Evolutionary conservation across 2,329 filamentous ascomycete species (phyloP).

Genomic region (Talaromyces sp.): DNA sequence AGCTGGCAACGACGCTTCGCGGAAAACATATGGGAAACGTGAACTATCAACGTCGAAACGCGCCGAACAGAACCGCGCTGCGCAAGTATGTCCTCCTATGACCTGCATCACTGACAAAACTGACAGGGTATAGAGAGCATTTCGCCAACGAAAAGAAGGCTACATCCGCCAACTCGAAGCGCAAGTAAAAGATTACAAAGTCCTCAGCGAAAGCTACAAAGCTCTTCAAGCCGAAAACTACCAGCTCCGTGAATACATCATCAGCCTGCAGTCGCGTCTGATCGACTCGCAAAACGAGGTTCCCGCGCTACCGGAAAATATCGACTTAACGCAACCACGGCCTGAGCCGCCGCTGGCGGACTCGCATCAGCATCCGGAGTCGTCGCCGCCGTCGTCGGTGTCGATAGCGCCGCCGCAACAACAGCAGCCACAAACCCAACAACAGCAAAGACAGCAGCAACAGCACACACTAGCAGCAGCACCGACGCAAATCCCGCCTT

Average conservation of each 20-base stretch:
- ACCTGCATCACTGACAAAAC: not conserved
- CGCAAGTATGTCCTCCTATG: conserved; percentile 64
- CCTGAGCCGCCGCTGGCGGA: conserved; percentile 31
- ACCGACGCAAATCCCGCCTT: conserved; percentile 14
- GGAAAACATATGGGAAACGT: conserved; percentile 72
- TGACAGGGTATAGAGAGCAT: conserved; percentile 67
- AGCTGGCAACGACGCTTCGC: conserved; percentile 46
- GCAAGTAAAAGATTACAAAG: conserved; percentile 76
- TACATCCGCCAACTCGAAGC: conserved; percentile 98
- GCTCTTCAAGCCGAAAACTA: conserved; percentile 85
- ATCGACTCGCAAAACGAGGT: conserved; percentile 80
- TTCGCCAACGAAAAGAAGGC: conserved; percentile 93
- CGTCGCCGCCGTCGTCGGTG: not conserved
- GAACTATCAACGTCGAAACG: conserved; percentile 94
- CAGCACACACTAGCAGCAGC: conserved; percentile 24
- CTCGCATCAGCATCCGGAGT: conserved; percentile 5
- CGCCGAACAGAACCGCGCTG: conserved; percentile 92
- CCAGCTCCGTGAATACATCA: conserved; percentile 84
- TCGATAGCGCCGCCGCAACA: not conserved
- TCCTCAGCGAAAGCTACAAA: conserved; percentile 75
- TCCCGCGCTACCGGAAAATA: conserved; percentile 75
- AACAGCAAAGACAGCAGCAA: conserved; percentile 19
- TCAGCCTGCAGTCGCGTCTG: conserved; percentile 81
- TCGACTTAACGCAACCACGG: conserved; percentile 64
- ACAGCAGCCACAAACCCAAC: not conserved